A percentile compares a stretch with the other conserved stretches of the same genome.
phyloP scores from a whole-genome alignment of 805 yeast genomes.

The Kodamaea fukazawae region DNA sequence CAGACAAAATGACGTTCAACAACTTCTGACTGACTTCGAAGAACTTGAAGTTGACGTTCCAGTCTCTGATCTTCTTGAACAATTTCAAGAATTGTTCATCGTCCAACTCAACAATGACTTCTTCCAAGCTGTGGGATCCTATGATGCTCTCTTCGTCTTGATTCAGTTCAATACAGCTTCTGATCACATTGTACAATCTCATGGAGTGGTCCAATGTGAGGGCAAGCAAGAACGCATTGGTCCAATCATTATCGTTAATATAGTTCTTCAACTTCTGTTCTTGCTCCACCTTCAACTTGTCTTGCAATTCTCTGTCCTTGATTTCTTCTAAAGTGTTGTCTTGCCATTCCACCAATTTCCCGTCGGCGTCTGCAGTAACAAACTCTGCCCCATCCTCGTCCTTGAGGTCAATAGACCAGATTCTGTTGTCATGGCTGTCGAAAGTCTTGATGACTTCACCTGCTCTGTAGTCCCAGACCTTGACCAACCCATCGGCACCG shows the following conservation, averaged over 20 bases:
- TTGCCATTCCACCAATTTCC: slow-evolving; percentile 83
- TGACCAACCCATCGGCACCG: slow-evolving; percentile 94
- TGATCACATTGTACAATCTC: slow-evolving; percentile 76
- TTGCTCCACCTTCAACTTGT: slow-evolving; percentile 66
- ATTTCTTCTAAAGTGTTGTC: slow-evolving; percentile 79
- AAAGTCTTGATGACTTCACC: slow-evolving; percentile 83
- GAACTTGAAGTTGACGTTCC: slow-evolving; percentile 89
- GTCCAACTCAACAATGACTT: slow-evolving; percentile 54
- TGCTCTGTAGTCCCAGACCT: slow-evolving; percentile 74
- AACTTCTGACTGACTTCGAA: slow-evolving; percentile 79
- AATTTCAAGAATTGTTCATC: slow-evolving; percentile 58
- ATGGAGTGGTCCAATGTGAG: slow-evolving; percentile 86
- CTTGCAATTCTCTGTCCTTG: slow-evolving; percentile 49
- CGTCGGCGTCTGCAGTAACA: slow-evolving; percentile 92
- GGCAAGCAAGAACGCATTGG: slow-evolving; percentile 82
- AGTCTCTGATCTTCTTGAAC: slow-evolving; percentile 79
- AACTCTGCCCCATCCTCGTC: slow-evolving; percentile 68
- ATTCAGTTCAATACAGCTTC: slow-evolving; percentile 52
- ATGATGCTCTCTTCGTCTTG: slow-evolving; percentile 49
- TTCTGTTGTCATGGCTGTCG: slow-evolving; percentile 89
- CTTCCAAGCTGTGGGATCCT: slow-evolving; percentile 62
- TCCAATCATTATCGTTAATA: slow-evolving; percentile 74
- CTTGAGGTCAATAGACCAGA: slow-evolving; percentile 80
- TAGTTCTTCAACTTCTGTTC: slow-evolving; percentile 84
- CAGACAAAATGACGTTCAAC: slow-evolving; percentile 59